These are phyloP conservation scores for Tetracladium maxilliforme DNA, from an alignment of 2,329 filamentous ascomycete species.

Conservation along the genomic window DNA sequence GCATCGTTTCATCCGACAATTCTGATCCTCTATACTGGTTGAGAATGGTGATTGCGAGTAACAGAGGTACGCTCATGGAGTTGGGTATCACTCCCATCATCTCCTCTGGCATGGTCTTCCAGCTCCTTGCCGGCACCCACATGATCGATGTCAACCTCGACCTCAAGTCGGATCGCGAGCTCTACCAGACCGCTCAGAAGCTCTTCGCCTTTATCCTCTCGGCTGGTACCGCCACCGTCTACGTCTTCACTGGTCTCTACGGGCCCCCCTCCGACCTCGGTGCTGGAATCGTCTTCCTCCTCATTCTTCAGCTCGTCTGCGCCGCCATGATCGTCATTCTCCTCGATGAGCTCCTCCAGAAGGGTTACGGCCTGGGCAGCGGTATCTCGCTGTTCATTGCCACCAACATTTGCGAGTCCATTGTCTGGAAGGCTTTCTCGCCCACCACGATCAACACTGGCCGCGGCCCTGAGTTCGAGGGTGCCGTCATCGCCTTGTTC, in stretches of 20 bases:
- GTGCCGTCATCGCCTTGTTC: slow-evolving; percentile 93
- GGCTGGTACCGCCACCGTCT: slow-evolving; percentile 94
- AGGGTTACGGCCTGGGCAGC: slow-evolving; percentile 95
- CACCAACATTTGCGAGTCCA: slow-evolving; percentile 99
- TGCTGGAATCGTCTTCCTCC: slow-evolving; percentile 92
- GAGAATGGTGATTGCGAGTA: slow-evolving; percentile 99
- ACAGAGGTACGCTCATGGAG: slow-evolving; percentile 92
- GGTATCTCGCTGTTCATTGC: slow-evolving; percentile 99
- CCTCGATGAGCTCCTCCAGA: slow-evolving; percentile 96
- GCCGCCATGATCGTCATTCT: slow-evolving; percentile 98
- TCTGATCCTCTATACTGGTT: slow-evolving; percentile 99
- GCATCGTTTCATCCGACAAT: slow-evolving; percentile 96
- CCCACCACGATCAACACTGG: slow-evolving; percentile 99
- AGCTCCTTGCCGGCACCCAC: slow-evolving; percentile 97
- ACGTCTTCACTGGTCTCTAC: slow-evolving; percentile 96
- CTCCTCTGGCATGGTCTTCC: slow-evolving; percentile 99
- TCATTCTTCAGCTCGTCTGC: slow-evolving; percentile 94
- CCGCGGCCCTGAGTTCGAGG: slow-evolving; percentile 97
- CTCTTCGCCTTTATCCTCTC: slow-evolving; percentile 95
- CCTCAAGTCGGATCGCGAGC: slow-evolving; percentile 98
- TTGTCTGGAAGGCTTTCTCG: slow-evolving; percentile 99
- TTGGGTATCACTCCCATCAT: slow-evolving; percentile 97
- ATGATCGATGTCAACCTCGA: slow-evolving; percentile 99
- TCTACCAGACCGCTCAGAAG: slow-evolving; percentile 99
- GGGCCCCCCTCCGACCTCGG: slow-evolving; percentile 93